Evolutionary conservation across 2,329 filamentous ascomycete genomes (phyloP), one percentile per base, ranked within the genome.

Genomic region (Aspergillus ruber): DNA sequence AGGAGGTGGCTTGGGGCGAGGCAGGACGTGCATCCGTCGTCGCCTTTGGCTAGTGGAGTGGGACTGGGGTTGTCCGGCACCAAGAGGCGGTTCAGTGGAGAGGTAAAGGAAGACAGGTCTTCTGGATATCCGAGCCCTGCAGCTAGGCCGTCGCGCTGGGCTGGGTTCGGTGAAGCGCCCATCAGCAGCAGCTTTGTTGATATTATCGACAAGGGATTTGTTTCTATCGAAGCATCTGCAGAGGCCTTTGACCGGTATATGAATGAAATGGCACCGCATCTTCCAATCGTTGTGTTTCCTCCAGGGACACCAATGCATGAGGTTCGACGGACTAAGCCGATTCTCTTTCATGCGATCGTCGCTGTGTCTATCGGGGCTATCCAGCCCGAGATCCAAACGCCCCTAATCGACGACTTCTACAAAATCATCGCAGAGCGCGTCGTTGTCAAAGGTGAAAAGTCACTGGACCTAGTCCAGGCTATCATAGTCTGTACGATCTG

Each of bases 391-490:
- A 60, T 74, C 3, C 86, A 90, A 61, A 74, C 78, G 8, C 71
- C 73, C 21, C 70, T 95, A 12, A 78, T 84, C 8, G 79, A 78
- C 50, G 83, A 93, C 57, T 70, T 89, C 47, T 85, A 89, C 71
- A 81, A 83, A 51, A 73, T 82, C 9, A 79, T 93, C 46, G 87
- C 86, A 2, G 84, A 93, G 40, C 82, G 82, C 54, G 78, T 91
- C 36, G 79, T 93, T 56, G 73, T 89, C 25, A 79, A 80, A 6
- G 88, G 87, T 10, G 83, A 89, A 57, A 95, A 94, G 73, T 88
- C 81, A 32, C 69, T 95, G 15, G 90, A 95, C 65, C 74, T 95
- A 6, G 81, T 94, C 7, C 90, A 95, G 68, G 81, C 87, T 1
- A 71, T 95, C 36, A 78, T 88, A 49, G 73, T 95, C 3, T 76